Conservation (phyloP, 768 basidiomycete genomes). For the Suillus discolor region DNA sequence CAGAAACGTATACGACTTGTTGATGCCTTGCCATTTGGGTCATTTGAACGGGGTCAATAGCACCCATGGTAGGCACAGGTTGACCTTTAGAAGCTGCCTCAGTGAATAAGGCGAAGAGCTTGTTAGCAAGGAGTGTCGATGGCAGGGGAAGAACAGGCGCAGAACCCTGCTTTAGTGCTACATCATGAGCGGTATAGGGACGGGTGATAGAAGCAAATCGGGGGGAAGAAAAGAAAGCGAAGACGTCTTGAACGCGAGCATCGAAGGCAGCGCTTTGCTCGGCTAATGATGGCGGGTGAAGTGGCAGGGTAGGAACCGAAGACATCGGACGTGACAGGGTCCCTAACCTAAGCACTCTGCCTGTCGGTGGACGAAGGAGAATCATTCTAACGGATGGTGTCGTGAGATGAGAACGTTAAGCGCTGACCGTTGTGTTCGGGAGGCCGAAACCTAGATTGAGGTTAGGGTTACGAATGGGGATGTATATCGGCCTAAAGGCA, state of each 20-base stretch:
- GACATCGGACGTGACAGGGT: slow-evolving; percentile 43
- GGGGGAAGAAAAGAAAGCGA: slow-evolving; percentile 73
- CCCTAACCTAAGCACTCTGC: slow-evolving; percentile 32
- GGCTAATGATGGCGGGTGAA: slow-evolving; percentile 57
- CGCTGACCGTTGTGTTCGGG: slow-evolving; percentile 20
- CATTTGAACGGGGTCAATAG: slow-evolving; percentile 93
- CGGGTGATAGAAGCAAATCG: slow-evolving; percentile 75
- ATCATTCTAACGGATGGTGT: slow-evolving; percentile 23
- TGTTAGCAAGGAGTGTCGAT: slow-evolving; percentile 80
- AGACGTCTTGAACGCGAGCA: slow-evolving; percentile 61
- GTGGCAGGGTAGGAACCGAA: slow-evolving; percentile 46
- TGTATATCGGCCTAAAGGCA: neutral
- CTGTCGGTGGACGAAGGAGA: slow-evolving; percentile 24
- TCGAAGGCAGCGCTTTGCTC: slow-evolving; percentile 63
- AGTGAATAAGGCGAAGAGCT: slow-evolving; percentile 71
- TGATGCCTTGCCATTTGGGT: slow-evolving; percentile 90
- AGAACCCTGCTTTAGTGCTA: slow-evolving; percentile 89
- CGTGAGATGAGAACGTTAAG: slow-evolving; percentile 35
- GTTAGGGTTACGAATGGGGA: slow-evolving; percentile 32
- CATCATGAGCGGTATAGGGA: slow-evolving; percentile 77
- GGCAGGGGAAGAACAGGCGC: slow-evolving; percentile 77
- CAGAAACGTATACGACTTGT: slow-evolving; percentile 89
- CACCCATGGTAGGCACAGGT: slow-evolving; percentile 91
- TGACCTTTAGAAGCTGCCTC: slow-evolving; percentile 61
- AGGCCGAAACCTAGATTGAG: slow-evolving; percentile 40